Conservation (phyloP, 371 early-diverging fungal genomes). For the Furculomyces boomerangus region DNA sequence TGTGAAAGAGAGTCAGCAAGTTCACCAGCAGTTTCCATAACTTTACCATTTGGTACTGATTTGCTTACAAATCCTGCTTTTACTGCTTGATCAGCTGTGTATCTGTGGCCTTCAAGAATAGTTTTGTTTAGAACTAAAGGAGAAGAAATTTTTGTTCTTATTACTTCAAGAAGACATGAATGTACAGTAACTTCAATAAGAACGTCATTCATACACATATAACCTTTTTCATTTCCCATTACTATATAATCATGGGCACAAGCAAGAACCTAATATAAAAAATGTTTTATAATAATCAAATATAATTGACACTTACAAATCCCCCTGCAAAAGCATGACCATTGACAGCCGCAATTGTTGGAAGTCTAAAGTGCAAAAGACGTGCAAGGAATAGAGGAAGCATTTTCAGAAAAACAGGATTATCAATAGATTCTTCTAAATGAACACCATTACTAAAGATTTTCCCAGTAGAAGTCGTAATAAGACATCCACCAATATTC, state of each 20-base stretch:
- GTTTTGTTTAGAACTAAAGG: constrained; percentile 36
- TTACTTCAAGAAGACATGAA: constrained; percentile 49
- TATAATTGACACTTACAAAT: constrained; percentile 29
- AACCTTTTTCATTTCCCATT: constrained; percentile 63
- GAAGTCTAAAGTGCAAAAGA: constrained; percentile 44
- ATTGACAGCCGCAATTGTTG: constrained; percentile 66
- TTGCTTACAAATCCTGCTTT: constrained; percentile 41
- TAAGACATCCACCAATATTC: constrained; percentile 27
- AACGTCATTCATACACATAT: constrained; percentile 44
- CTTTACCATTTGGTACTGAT: constrained; percentile 22
- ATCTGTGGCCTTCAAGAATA: constrained; percentile 46
- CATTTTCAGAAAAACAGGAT: not conserved
- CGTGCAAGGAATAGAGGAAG: constrained; percentile 12
- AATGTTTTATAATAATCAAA: constrained; percentile 9
- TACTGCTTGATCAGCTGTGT: constrained; percentile 39
- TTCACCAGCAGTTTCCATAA: constrained; percentile 24
- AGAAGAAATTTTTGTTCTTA: constrained; percentile 33
- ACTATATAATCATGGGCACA: constrained; percentile 65
- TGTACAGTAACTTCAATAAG: constrained; percentile 47
- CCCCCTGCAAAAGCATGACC: constrained; percentile 83
- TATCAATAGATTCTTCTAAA: not conserved
- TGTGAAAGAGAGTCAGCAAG: constrained; percentile 22
- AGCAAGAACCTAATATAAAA: constrained; percentile 38
- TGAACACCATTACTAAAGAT: constrained; percentile 58
- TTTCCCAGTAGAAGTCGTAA: constrained; percentile 46